Evolutionary conservation across 805 yeast species (phyloP).

Genomic region (Millerozyma acaciae): DNA sequence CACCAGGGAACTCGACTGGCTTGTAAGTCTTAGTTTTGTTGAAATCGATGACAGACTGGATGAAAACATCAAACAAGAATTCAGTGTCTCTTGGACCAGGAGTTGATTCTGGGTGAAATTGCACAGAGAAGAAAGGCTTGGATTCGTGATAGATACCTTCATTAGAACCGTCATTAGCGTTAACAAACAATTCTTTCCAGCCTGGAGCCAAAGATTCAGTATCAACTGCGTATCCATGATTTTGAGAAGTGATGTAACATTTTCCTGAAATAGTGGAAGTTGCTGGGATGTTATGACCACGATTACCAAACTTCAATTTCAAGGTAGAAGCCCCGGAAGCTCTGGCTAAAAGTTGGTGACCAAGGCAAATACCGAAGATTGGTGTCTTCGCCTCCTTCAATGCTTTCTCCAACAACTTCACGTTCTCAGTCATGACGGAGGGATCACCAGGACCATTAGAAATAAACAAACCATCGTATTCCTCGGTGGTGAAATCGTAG

Average conservation of each 20-base stretch:
- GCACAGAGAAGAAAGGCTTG: slow-evolving; percentile 93
- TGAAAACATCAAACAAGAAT: slow-evolving; percentile 90
- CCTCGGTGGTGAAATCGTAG: slow-evolving; percentile 74
- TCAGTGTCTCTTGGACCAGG: slow-evolving; percentile 99
- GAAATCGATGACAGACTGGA: slow-evolving; percentile 69
- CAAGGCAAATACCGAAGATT: slow-evolving; percentile 95
- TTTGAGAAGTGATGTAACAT: slow-evolving; percentile 98
- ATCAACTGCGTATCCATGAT: slow-evolving; percentile 98
- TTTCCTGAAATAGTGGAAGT: slow-evolving; percentile 86
- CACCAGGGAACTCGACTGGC: slow-evolving; percentile 90
- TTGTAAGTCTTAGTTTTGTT: slow-evolving; percentile 56
- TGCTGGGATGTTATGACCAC: slow-evolving; percentile 98
- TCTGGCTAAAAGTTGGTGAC: slow-evolving; percentile 94
- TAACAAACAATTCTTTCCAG: slow-evolving; percentile 93
- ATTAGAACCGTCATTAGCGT: slow-evolving; percentile 95
- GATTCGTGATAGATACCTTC: slow-evolving; percentile 94
- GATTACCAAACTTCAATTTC: slow-evolving; percentile 95
- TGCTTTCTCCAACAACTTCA: slow-evolving; percentile 53
- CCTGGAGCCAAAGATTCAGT: slow-evolving; percentile 64
- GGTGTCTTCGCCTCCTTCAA: slow-evolving; percentile 74
- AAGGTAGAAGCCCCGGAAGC: slow-evolving; percentile 92
- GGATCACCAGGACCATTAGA: slow-evolving; percentile 99
- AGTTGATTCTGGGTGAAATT: slow-evolving; percentile 98
- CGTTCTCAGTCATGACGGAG: slow-evolving; percentile 69
- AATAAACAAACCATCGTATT: slow-evolving; percentile 90